These are phyloP conservation scores for Sporothrix globosa DNA, from an alignment of 2,329 filamentous ascomycete species.

Conservation along the genomic window DNA sequence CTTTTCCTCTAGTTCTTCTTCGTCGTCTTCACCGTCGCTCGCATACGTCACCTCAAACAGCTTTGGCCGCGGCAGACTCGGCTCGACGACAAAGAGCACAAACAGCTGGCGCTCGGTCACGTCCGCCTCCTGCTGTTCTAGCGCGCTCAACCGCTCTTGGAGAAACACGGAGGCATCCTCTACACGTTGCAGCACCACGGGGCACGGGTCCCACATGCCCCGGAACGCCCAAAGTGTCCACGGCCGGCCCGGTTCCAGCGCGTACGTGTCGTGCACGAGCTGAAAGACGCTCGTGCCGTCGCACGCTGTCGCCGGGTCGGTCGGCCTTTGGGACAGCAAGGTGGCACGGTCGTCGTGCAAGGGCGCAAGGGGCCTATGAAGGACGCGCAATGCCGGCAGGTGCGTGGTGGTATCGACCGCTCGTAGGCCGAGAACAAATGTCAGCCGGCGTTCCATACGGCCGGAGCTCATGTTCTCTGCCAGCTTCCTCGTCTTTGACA, in stretches of 20 bases:
- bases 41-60: slow-evolving; percentile 1
- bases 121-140: too few relatives aligned
- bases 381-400: too few relatives aligned
- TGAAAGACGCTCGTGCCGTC: neutral
- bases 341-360: neutral
- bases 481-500: neutral
- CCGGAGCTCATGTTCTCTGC: neutral
- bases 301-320: neutral
- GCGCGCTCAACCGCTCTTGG: neutral
- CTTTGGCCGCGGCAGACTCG: slow-evolving; percentile 1
- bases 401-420: neutral
- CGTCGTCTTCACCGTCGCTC: neutral
- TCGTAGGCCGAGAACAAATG: neutral
- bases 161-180: neutral
- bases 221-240: slow-evolving; percentile 15
- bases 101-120: neutral
- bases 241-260: neutral
- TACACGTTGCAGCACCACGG: neutral
- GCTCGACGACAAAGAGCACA: slow-evolving; percentile 10
- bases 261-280: neutral
- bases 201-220: neutral
- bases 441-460: neutral
- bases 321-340: neutral
- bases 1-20: neutral
- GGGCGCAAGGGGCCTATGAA: neutral